Evolutionary conservation across 2,329 filamentous ascomycete genomes (phyloP), one percentile per base, ranked within the genome.

Genomic region (Ascosphaera acerosa): DNA sequence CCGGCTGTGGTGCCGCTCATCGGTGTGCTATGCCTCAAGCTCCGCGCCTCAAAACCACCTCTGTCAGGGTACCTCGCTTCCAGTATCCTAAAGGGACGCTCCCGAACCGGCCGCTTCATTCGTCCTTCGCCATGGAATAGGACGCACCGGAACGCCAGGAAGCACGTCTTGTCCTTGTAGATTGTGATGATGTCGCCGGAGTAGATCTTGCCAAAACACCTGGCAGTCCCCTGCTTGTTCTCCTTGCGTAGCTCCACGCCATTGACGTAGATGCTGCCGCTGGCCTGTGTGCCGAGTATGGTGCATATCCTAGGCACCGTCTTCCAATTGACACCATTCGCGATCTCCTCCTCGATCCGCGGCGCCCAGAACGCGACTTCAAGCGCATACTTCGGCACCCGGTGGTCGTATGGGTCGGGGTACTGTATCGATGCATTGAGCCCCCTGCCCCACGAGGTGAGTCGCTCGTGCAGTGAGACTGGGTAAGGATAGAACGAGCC

Each of bases 371-470:
- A 66, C 19, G 78, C 59, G 22, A 92, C 57, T 42, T 76, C 73
- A 41, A 91, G 68, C 1, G 77, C 80, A 38, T 72, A 71, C 45
- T 84, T 84, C 1, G 82, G 78, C 20, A 94, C 67, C 10, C 70
- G 71, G 2, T 59, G 62, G 39, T 92, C 78, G 15, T 55, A 53
- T 18, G 50, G 54, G 30, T 70, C 57, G 1, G 62, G 51, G 42
- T 81, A 77, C 2, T 70, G 57, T 18, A 70, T 52, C 0, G 74
- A 84, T 41, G 80, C 82, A 14, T 62, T 57, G 1, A 52, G 55
- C 0, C 66, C 65, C 16, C 84, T 69, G 18, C 84, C 84, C 70
- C 80, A 94, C 0, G 71, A 74, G 0, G 72, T 68, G 39, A 77
- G 52, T 3, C 69, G 66, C 25, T 67, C 62, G 7, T 67, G 66